Conservation (phyloP, 768 basidiomycete species). For the Mrakia gelida region DNA sequence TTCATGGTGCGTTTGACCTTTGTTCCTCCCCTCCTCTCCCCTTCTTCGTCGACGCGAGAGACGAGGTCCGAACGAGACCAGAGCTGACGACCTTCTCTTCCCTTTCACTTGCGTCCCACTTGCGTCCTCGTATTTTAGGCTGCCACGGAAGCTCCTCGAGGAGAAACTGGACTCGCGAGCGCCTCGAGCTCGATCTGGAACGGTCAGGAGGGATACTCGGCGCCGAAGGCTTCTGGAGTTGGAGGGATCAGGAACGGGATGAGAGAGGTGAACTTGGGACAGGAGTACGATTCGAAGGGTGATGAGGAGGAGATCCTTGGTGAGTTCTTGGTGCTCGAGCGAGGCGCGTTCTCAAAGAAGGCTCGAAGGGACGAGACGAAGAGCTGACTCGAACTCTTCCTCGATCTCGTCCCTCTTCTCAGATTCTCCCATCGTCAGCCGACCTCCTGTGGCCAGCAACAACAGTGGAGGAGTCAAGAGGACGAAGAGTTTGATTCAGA, state of each 20-base stretch:
- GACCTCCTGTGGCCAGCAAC: background rate
- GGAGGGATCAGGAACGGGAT: background rate
- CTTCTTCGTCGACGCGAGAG: background rate
- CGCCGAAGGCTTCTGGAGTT: background rate
- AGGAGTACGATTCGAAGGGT: background rate
- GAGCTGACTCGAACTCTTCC: background rate
- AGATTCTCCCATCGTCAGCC: constrained; percentile 7
- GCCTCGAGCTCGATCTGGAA: constrained; percentile 69
- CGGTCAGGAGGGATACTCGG: constrained; percentile 53
- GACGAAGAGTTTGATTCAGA: constrained; percentile 77
- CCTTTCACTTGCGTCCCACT: too few relatives aligned
- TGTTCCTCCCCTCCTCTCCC: background rate
- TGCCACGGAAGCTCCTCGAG: constrained; percentile 16
- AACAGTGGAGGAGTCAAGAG: constrained; percentile 55
- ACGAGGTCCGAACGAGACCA: background rate
- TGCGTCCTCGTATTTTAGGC: background rate
- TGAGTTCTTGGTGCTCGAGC: background rate
- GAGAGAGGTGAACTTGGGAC: constrained; percentile 5
- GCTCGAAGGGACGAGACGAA: background rate
- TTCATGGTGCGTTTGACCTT: constrained; percentile 9
- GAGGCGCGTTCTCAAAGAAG: background rate
- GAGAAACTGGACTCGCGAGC: constrained; percentile 45
- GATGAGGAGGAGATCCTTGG: constrained; percentile 22
- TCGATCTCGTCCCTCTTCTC: background rate
- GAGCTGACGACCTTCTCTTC: background rate